Percentiles rank a stretch among this genome's conserved stretches.
Conservation (phyloP, 1,284 basidiomycete species). For the Taiwanofungus camphoratus region DNA sequence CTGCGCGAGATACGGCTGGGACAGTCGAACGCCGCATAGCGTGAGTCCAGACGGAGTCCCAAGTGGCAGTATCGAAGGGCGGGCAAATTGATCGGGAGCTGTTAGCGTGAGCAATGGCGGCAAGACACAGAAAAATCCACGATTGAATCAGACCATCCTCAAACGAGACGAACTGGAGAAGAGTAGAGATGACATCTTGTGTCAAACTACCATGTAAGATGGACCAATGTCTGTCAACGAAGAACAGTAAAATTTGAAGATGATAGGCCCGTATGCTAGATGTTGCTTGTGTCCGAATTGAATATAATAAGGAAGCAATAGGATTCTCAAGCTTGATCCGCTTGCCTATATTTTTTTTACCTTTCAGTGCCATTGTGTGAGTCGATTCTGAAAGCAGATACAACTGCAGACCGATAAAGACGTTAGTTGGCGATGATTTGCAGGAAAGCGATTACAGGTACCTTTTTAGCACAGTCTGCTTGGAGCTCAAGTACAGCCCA, state of each 20-base stretch:
- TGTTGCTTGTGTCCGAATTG: constrained; percentile 35
- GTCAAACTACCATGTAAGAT: constrained; percentile 53
- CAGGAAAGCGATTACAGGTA: constrained; percentile 23
- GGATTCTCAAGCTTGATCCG: constrained; percentile 53
- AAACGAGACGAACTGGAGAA: constrained; percentile 57
- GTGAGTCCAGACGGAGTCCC: constrained; percentile 80
- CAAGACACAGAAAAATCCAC: constrained; percentile 79
- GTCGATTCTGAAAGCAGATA: constrained; percentile 56
- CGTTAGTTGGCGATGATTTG: background rate
- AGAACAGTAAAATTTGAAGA: constrained; percentile 80
- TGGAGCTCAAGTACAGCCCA: constrained; percentile 86
- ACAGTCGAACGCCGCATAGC: constrained; percentile 69
- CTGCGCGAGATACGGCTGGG: constrained; percentile 66
- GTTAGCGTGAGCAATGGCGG: constrained; percentile 57
- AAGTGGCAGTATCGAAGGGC: constrained; percentile 33
- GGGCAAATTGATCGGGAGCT: constrained; percentile 9
- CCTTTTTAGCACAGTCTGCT: constrained; percentile 72
- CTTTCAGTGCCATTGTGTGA: constrained; percentile 30
- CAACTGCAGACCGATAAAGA: constrained; percentile 36
- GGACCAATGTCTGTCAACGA: constrained; percentile 73
- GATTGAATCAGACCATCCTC: constrained; percentile 67
- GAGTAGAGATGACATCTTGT: constrained; percentile 44
- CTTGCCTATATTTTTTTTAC: constrained; percentile 34
- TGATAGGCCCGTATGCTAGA: constrained; percentile 42
- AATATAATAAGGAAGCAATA: constrained; percentile 49